A percentile compares a stretch with the other conserved stretches of the same genome.
Conservation (phyloP, 2,329 filamentous ascomycete species). For the Cladosporium sp. region DNA sequence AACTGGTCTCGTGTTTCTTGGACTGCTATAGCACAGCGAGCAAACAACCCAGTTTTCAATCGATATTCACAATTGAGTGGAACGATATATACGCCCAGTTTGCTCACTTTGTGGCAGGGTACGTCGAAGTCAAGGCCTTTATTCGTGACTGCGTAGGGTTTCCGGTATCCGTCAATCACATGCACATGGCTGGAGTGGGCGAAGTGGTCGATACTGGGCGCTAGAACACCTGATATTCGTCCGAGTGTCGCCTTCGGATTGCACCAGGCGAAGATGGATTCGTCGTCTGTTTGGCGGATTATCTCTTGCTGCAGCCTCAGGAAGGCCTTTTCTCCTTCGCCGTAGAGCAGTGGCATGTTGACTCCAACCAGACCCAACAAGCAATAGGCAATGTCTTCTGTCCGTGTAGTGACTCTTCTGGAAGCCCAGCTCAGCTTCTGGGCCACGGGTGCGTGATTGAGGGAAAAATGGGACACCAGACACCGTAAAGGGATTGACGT, state of each 20-base stretch:
- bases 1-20: neutral
- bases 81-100: neutral
- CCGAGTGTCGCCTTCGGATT: no score
- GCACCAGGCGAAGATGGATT: slow-evolving; percentile 7
- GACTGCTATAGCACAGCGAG: neutral
- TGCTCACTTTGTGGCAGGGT: neutral
- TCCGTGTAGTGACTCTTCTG: slow-evolving; percentile 19
- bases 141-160: neutral
- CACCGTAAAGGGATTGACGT: neutral
- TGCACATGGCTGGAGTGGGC: neutral
- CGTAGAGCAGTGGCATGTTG: slow-evolving; percentile 49
- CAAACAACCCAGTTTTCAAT: neutral
- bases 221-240: neutral
- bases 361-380: slow-evolving; percentile 48
- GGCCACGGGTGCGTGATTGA: neutral
- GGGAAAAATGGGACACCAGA: neutral
- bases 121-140: neutral
- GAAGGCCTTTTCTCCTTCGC: slow-evolving; percentile 27
- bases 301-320: slow-evolving; percentile 21
- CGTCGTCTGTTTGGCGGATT: slow-evolving; percentile 11
- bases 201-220: neutral
- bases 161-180: no score
- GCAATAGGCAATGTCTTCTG: slow-evolving; percentile 50
- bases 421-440: slow-evolving; percentile 23
- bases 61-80: neutral